A percentile compares a stretch with the other conserved stretches of the same genome.
These are phyloP conservation scores for Tylopilus intermedius DNA, from an alignment of 768 basidiomycete species.

Conservation along the genomic window DNA sequence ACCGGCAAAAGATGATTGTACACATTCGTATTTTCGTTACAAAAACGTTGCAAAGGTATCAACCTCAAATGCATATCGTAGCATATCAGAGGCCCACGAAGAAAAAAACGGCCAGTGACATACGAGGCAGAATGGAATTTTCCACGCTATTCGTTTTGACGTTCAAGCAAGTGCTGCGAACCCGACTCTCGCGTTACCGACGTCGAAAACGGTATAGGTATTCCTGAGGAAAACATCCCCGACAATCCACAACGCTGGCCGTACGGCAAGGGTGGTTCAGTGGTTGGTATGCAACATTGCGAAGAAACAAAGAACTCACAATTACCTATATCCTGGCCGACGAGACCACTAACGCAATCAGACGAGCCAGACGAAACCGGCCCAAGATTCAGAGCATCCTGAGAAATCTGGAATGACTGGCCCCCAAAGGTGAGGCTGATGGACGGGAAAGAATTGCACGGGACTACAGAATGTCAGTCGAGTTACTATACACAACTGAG, in stretches of 20 bases:
- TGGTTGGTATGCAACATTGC: neutral
- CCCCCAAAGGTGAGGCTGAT: conserved; percentile 35
- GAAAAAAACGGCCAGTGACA: neutral
- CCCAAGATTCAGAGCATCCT: conserved; percentile 37
- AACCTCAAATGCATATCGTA: too few species aligned
- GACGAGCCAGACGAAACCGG: conserved; percentile 16
- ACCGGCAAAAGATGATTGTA: too few species aligned
- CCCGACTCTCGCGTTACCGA: conserved; percentile 32
- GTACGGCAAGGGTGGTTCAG: too few species aligned
- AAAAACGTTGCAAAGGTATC: too few species aligned
- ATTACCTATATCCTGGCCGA: conserved; percentile 1
- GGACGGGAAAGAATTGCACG: conserved; percentile 25
- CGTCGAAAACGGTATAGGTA: conserved; percentile 40
- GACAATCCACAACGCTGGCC: conserved; percentile 26
- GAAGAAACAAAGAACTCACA: conserved; percentile 2
- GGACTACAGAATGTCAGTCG: conserved; percentile 14
- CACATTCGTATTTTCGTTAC: too few species aligned
- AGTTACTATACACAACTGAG: neutral
- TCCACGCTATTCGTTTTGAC: neutral
- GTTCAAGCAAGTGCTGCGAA: conserved; percentile 26
- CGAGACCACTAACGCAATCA: conserved; percentile 31
- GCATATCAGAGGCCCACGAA: neutral
- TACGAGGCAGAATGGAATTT: neutral
- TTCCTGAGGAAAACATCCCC: conserved; percentile 38
- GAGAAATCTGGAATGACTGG: conserved; percentile 30